Conservation (phyloP, 2,329 filamentous ascomycete genomes). For the Sclerotinia glacialis region DNA sequence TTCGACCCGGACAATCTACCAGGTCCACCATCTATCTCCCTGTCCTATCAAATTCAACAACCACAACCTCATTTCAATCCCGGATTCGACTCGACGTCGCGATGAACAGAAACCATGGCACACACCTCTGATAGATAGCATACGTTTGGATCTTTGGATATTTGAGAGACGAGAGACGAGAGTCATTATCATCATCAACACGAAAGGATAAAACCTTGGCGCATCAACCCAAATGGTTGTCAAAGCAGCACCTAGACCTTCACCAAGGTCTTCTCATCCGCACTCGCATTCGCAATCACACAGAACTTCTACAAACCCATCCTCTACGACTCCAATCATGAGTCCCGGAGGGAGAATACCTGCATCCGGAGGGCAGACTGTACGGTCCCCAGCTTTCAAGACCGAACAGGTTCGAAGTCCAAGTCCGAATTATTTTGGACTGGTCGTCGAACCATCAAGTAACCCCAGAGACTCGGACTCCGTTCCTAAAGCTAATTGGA, state of each 20-base stretch:
- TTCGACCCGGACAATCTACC: not conserved
- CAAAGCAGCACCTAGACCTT: conserved; percentile 36
- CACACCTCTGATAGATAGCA: not conserved
- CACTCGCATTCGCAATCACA: conserved; percentile 32
- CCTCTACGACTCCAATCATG: conserved; percentile 28
- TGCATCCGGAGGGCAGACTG: conserved; percentile 34
- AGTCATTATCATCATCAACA: not conserved
- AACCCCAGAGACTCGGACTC: conserved; percentile 63
- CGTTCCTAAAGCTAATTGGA: conserved; percentile 70
- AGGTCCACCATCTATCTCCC: conserved; percentile 5
- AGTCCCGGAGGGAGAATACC: conserved; percentile 29
- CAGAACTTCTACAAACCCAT: conserved; percentile 22
- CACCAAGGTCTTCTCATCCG: conserved; percentile 31
- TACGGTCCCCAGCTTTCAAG: conserved; percentile 33
- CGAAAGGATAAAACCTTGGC: conserved; percentile 5
- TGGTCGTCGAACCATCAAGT: conserved; percentile 60
- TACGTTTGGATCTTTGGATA: not conserved
- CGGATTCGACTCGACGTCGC: conserved; percentile 2
- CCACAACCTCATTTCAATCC: not conserved
- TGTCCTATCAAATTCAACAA: not conserved
- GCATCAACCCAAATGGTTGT: conserved; percentile 32
- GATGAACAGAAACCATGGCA: conserved; percentile 2
- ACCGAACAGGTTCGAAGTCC: conserved; percentile 44
- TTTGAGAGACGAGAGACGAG: not conserved
- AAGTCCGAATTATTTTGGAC: conserved; percentile 86